A percentile compares a stretch with the other conserved stretches of the same genome.
These are phyloP conservation scores for Filobasidium floriforme DNA, from an alignment of 768 basidiomycete species.

Conservation along the genomic window DNA sequence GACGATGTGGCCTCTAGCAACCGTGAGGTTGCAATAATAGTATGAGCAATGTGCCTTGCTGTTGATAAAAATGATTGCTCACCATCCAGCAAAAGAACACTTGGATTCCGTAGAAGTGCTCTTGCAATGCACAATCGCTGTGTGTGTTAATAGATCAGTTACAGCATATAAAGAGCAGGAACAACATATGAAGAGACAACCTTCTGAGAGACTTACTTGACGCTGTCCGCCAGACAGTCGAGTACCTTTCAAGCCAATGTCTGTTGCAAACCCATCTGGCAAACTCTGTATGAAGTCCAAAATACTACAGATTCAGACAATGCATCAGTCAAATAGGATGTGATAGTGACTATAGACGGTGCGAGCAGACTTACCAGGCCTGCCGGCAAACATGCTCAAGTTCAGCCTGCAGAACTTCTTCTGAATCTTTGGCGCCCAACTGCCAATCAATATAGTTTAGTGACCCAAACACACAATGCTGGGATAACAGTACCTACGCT, in stretches of 20 bases:
- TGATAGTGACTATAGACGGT: not conserved
- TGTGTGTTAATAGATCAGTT: not conserved
- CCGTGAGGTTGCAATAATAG: no score
- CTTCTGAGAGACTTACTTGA: conserved; percentile 19
- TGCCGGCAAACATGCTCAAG: conserved; percentile 28
- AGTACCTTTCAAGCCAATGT: conserved; percentile 40
- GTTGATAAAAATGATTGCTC: not conserved
- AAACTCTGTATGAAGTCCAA: conserved; percentile 31
- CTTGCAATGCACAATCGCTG: conserved; percentile 38
- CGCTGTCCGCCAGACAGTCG: conserved; percentile 39
- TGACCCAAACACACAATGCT: not conserved
- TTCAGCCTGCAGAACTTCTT: conserved; percentile 22
- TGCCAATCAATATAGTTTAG: not conserved
- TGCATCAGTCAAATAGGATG: not conserved
- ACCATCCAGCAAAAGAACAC: conserved; percentile 38
- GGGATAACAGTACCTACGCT: conserved; percentile 1
- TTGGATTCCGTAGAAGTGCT: conserved; percentile 35
- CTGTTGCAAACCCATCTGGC: conserved; percentile 34
- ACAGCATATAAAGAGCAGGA: no score
- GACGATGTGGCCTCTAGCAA: conserved; percentile 33
- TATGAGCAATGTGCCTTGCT: no score
- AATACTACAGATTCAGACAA: conserved; percentile 25
- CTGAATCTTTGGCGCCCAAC: conserved; percentile 24
- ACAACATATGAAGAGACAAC: not conserved
- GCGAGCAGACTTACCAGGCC: conserved; percentile 31